These are phyloP conservation scores for Penicillium sp. DNA, from an alignment of 2,329 filamentous ascomycete genomes.

Conservation along the genomic window DNA sequence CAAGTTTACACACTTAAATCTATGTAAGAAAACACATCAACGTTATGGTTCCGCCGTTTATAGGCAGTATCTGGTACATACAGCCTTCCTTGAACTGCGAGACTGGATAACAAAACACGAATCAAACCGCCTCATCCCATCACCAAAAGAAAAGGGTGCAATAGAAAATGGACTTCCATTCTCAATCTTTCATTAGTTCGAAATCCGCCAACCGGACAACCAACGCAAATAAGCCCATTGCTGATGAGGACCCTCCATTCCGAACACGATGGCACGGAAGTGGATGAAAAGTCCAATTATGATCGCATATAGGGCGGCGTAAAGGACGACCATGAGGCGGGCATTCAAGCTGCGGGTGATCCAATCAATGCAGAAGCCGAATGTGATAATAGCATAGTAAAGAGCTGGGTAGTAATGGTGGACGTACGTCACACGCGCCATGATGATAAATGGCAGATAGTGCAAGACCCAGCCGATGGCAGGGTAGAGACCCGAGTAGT, in stretches of 20 bases:
- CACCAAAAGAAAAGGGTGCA: not conserved
- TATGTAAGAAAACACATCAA: not conserved
- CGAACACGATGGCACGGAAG: constrained; percentile 94
- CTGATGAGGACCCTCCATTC: constrained; percentile 82
- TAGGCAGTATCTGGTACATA: not conserved
- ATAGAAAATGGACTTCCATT: not conserved
- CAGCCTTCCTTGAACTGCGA: not conserved
- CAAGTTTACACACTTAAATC: not conserved
- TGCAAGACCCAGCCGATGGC: constrained; percentile 93
- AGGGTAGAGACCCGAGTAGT: constrained; percentile 90
- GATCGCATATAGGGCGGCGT: constrained; percentile 69
- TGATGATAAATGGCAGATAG: constrained; percentile 92
- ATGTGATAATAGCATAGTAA: constrained; percentile 90
- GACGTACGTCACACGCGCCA: constrained; percentile 98
- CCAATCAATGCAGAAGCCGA: constrained; percentile 90
- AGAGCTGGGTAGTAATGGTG: constrained; percentile 99
- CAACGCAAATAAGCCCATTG: constrained; percentile 93
- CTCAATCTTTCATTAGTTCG: constrained; percentile 52
- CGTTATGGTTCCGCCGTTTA: not conserved
- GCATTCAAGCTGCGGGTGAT: constrained; percentile 67
- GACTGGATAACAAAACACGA: not conserved
- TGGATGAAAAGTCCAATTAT: constrained; percentile 81
- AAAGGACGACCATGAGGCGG: constrained; percentile 66
- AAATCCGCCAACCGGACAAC: constrained; percentile 84
- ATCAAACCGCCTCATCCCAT: not conserved